Percentiles rank a stretch among this genome's conserved stretches.
Conservation (phyloP, 345 rosid genomes). For the Leavenworthia alabamica region DNA sequence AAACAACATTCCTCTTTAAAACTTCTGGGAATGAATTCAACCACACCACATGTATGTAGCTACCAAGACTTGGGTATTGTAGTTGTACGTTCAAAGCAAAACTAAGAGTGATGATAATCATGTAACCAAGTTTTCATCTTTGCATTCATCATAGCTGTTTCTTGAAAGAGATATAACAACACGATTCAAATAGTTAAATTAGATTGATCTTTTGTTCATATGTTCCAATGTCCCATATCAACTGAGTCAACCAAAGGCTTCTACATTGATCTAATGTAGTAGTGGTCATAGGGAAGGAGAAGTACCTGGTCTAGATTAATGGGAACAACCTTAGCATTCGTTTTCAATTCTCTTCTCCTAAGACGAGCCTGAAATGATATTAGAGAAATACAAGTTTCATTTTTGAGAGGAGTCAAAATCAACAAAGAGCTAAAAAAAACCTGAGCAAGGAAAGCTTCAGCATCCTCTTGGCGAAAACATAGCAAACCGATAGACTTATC, state of each 20-base stretch:
- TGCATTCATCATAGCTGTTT: background rate
- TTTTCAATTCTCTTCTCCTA: conserved; percentile 64
- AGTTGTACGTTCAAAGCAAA: background rate
- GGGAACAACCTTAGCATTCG: conserved; percentile 77
- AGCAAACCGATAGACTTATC: conserved; percentile 82
- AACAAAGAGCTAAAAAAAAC: conserved; percentile 27
- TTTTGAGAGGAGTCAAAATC: background rate
- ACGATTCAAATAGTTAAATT: background rate
- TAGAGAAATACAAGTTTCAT: background rate
- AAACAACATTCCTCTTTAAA: conserved; percentile 3
- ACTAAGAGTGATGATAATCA: background rate
- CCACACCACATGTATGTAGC: background rate
- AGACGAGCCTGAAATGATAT: conserved; percentile 50
- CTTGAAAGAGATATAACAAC: background rate
- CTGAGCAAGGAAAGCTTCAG: conserved; percentile 87
- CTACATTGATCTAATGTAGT: background rate
- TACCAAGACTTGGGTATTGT: background rate
- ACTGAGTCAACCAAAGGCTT: background rate
- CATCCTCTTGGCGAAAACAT: conserved; percentile 92
- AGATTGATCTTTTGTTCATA: background rate
- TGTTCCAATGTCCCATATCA: background rate
- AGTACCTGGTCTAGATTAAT: conserved; percentile 84
- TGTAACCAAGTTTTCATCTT: background rate
- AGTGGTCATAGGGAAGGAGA: background rate
- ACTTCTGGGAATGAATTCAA: background rate